These are phyloP conservation scores for Teunomyces gatunensis DNA, from an alignment of 805 yeast genomes.

Conservation along the genomic window DNA sequence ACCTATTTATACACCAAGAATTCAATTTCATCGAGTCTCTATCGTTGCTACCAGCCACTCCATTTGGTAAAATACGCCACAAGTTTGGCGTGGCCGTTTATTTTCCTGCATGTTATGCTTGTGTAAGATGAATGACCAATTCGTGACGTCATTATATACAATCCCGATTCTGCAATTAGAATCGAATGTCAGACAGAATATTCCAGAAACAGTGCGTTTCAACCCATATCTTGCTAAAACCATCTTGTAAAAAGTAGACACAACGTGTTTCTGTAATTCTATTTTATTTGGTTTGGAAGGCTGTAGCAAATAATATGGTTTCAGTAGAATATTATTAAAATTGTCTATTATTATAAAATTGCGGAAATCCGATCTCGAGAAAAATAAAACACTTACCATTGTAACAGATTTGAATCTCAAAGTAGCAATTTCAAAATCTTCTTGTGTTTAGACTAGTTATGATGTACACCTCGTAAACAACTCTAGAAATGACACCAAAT, in stretches of 20 bases:
- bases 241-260: background rate
- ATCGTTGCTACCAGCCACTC: background rate
- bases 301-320: too few species aligned
- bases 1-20: background rate
- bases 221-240: background rate
- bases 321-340: too few species aligned
- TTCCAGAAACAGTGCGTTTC: background rate
- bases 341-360: too few species aligned
- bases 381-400: too few species aligned
- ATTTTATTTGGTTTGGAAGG: too few species aligned
- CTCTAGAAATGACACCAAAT: too few species aligned
- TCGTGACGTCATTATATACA: background rate
- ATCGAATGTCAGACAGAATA: background rate
- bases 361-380: too few species aligned
- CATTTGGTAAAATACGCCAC: background rate
- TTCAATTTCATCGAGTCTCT: background rate
- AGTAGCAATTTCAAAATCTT: too few species aligned
- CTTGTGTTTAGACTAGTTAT: too few species aligned
- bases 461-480: too few species aligned
- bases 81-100: background rate
- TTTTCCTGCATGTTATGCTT: background rate
- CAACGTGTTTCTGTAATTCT: too few species aligned
- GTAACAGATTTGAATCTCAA: too few species aligned
- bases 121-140: background rate
- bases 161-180: background rate